Evolutionary conservation across 106 monocot genomes (phyloP).

Genomic region (Dactylorhiza incarnata): DNA sequence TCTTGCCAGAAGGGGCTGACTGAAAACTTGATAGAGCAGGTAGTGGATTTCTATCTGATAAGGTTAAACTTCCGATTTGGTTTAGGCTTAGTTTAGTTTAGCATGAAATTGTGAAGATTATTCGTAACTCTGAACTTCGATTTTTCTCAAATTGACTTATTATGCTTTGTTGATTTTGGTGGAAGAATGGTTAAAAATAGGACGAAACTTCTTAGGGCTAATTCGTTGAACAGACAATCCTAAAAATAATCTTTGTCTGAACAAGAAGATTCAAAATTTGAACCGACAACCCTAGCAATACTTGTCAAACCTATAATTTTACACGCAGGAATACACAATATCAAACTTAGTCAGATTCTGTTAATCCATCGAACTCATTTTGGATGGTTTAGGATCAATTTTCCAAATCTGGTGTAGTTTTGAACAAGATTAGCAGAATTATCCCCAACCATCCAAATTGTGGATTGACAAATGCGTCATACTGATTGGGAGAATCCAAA

Average conservation of each 20-base stretch:
- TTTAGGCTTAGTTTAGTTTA: neutral
- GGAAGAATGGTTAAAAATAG: neutral
- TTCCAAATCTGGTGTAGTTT: too few relatives aligned
- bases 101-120: neutral
- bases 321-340: too few relatives aligned
- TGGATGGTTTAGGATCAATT: too few relatives aligned
- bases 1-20: slow-evolving; percentile 24
- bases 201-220: neutral
- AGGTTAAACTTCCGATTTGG: neutral
- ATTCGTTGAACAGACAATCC: neutral
- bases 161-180: neutral
- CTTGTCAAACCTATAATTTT: too few relatives aligned
- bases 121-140: neutral
- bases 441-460: too few relatives aligned
- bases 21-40: neutral
- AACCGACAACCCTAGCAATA: too few relatives aligned
- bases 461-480: too few relatives aligned
- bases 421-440: too few relatives aligned
- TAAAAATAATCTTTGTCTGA: neutral
- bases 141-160: slow-evolving; percentile 1
- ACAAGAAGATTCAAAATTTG: too few relatives aligned
- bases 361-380: too few relatives aligned
- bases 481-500: too few relatives aligned
- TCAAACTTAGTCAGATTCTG: too few relatives aligned
- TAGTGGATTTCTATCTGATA: neutral